phyloP scores from a whole-genome alignment of 805 yeast species.

The Ogataea neopini region DNA sequence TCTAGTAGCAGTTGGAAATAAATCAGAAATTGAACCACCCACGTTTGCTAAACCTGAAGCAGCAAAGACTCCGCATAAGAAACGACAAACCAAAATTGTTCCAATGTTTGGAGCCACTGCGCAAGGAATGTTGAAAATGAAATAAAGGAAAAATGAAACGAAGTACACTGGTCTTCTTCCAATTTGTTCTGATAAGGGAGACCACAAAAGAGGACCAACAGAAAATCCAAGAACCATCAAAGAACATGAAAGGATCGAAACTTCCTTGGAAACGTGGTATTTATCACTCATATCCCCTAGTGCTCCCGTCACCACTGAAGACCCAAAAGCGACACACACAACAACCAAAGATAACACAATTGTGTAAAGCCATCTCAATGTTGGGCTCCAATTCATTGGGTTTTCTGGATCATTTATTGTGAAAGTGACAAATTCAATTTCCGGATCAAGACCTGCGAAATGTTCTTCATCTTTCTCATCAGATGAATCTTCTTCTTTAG shows the following conservation, averaged over 20 bases:
- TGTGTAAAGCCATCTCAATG: conserved; percentile 65
- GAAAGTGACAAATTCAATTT: conserved; percentile 84
- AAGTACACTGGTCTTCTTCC: conserved; percentile 87
- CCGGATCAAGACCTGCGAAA: conserved; percentile 51
- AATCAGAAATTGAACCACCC: conserved; percentile 89
- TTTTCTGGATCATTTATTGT: conserved; percentile 78
- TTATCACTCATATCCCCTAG: conserved; percentile 64
- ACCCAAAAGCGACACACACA: conserved; percentile 89
- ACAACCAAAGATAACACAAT: conserved; percentile 68
- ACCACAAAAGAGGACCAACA: conserved; percentile 86
- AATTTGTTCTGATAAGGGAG: conserved; percentile 81
- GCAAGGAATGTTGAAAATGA: conserved; percentile 82
- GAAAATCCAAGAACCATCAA: conserved; percentile 88
- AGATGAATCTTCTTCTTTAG: conserved; percentile 29
- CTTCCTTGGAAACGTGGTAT: conserved; percentile 73
- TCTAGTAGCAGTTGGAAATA: conserved; percentile 78
- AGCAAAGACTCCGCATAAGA: conserved; percentile 83
- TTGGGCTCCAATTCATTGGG: conserved; percentile 79
- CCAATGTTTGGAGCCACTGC: conserved; percentile 84
- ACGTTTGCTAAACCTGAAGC: conserved; percentile 82
- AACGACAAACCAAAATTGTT: conserved; percentile 76
- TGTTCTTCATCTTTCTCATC: conserved; percentile 24
- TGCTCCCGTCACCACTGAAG: conserved; percentile 89
- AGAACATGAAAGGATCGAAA: conserved; percentile 76
- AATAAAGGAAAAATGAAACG: conserved; percentile 71